A percentile compares a stretch with the other conserved stretches of the same genome.
Conservation (phyloP, 208 protist species). For the Phytomonas sp. region DNA sequence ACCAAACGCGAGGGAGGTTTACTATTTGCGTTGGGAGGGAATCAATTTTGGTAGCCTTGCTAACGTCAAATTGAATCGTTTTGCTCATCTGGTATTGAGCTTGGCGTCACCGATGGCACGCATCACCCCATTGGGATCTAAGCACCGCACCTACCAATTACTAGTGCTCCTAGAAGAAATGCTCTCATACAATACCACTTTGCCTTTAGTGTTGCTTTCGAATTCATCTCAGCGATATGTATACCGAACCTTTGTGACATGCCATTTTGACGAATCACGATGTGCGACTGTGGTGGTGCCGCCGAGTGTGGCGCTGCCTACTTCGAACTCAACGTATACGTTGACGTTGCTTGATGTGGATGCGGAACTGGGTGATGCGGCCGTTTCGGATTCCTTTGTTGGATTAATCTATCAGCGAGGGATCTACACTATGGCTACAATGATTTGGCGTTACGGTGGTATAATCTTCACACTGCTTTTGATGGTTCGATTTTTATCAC, state of each 20-base stretch:
- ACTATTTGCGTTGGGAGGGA: neutral
- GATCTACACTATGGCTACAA: conserved; percentile 49
- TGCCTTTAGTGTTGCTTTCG: conserved; percentile 1
- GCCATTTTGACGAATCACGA: conserved; percentile 24
- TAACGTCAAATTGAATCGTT: conserved; percentile 46
- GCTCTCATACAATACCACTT: neutral
- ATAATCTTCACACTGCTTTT: conserved; percentile 34
- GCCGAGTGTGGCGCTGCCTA: conserved; percentile 27
- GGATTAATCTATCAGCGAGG: conserved; percentile 59
- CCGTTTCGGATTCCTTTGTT: conserved; percentile 20
- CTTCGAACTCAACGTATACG: conserved; percentile 31
- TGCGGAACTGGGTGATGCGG: conserved; percentile 38
- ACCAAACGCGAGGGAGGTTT: neutral
- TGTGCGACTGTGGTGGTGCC: conserved; percentile 62
- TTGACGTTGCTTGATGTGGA: conserved; percentile 52
- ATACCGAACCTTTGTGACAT: conserved; percentile 40
- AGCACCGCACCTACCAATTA: conserved; percentile 1
- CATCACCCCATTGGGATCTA: conserved; percentile 14
- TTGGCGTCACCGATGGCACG: conserved; percentile 41
- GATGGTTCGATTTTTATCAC: conserved; percentile 43
- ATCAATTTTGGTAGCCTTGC: conserved; percentile 19
- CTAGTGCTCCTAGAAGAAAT: neutral
- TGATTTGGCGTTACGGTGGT: conserved; percentile 58
- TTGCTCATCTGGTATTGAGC: conserved; percentile 47
- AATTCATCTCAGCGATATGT: conserved; percentile 17